A percentile compares a stretch with the other conserved stretches of the same genome.
Evolutionary conservation across 139 green algal species (phyloP).

Genomic region (Coccomyxa sp.): DNA sequence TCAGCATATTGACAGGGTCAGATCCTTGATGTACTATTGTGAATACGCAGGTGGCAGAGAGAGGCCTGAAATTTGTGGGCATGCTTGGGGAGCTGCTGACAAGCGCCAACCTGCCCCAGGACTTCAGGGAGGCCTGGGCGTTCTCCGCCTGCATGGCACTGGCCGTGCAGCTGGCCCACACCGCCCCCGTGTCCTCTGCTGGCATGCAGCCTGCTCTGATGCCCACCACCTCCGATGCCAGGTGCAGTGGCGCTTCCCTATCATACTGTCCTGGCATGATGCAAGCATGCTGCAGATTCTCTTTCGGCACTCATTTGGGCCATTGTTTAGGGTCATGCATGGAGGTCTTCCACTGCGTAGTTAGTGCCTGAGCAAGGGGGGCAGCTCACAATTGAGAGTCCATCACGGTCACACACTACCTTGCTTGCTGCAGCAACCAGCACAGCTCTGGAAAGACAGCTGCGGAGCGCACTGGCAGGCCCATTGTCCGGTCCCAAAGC

Average conservation of each 20-base stretch:
- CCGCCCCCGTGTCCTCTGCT: neutral
- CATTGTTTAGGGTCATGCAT: neutral
- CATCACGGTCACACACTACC: neutral
- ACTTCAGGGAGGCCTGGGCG: conserved; percentile 64
- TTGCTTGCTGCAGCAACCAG: neutral
- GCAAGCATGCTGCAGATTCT: neutral
- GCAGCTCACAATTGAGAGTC: neutral
- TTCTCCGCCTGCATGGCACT: conserved; percentile 60
- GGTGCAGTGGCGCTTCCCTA: neutral
- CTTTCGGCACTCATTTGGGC: neutral
- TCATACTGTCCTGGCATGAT: neutral
- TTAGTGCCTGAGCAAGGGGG: neutral
- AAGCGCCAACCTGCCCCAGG: conserved; percentile 25
- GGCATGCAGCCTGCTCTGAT: neutral
- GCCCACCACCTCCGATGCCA: neutral
- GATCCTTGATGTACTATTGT: neutral
- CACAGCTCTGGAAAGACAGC: neutral
- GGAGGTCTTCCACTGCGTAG: neutral
- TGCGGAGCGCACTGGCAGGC: neutral
- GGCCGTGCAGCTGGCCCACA: conserved; percentile 12
- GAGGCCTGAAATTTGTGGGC: conserved; percentile 62
- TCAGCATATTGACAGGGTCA: neutral
- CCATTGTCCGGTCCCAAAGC: neutral
- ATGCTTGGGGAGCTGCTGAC: conserved; percentile 34
- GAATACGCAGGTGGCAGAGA: conserved; percentile 57